phyloP scores from a whole-genome alignment of 257 asterid genomes.

The Lantana camara region DNA sequence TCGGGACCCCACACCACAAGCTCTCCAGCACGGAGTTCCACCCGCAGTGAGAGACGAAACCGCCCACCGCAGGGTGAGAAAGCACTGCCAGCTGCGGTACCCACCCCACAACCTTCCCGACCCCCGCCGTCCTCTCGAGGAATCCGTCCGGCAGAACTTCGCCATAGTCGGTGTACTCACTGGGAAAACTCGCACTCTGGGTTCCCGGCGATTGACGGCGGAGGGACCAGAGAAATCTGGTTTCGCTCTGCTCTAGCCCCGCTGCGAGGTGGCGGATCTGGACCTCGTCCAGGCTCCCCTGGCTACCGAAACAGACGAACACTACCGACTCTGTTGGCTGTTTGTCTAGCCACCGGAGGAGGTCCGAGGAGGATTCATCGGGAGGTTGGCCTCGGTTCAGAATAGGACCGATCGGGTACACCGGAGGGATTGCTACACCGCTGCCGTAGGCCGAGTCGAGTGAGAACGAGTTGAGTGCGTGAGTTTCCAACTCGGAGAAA shows the following conservation, averaged over 20 bases:
- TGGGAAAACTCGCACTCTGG: conserved; percentile 39
- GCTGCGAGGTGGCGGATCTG: conserved; percentile 46
- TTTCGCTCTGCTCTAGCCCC: conserved; percentile 50
- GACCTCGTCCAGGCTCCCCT: conserved; percentile 43
- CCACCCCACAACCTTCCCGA: conserved; percentile 66
- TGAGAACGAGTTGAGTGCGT: conserved; percentile 44
- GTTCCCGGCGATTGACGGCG: conserved; percentile 29
- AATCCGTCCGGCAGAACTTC: conserved; percentile 56
- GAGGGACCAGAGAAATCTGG: conserved; percentile 57
- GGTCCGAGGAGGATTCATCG: conserved; percentile 6
- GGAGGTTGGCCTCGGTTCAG: conserved; percentile 37
- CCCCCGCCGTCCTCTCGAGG: conserved; percentile 36
- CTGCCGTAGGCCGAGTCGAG: conserved; percentile 33
- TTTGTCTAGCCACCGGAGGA: conserved; percentile 46
- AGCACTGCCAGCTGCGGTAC: conserved; percentile 49
- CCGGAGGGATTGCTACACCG: conserved; percentile 34
- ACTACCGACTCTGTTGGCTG: conserved; percentile 48
- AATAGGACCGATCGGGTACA: conserved; percentile 62
- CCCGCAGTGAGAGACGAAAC: conserved; percentile 71
- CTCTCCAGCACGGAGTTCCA: conserved; percentile 74
- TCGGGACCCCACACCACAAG: conserved; percentile 60
- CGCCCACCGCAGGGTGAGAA: conserved; percentile 50
- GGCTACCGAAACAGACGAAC: conserved; percentile 59
- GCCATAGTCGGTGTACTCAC: conserved; percentile 34
- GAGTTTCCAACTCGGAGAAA: conserved; percentile 50